Evolutionary conservation across 139 green algal genomes (phyloP), one percentile per base, ranked within the genome.

Genomic region (Edaphochlamys debaryana): DNA sequence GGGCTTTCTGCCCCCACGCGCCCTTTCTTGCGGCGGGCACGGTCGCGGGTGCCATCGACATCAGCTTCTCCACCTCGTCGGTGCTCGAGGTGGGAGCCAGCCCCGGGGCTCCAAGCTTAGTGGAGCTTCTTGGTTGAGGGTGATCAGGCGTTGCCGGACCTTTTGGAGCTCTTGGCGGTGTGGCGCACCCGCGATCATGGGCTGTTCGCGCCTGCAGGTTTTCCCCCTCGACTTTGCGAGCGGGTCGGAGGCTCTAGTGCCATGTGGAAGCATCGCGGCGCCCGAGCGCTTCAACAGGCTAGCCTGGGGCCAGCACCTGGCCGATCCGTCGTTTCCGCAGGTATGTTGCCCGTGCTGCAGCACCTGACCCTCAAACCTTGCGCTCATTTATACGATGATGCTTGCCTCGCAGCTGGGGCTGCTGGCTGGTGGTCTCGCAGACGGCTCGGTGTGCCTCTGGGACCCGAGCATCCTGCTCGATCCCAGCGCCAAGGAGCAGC

Each of bases 391-490:
- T n/a, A n/a, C n/a, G n/a, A n/a, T n/a, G n/a, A n/a, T n/a, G n/a
- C n/a, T n/a, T n/a, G n/a, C n/a, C n/a, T n/a, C 45, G 45, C 92
- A 98, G 95, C 84, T 94, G 50, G 96, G 98, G 11, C 82, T 99
- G 27, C 86, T 99, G 71, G 98, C 96, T 27, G 98, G 97, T 34
- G 97, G 96, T 22, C 91, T 99, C 27, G 89, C 93, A 6, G 96
- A 99, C 75, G 98, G 98, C 52, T 93, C 88, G 3, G 92, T 99
- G 17, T 93, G 87, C 48, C 77, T 99, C 41, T 99, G 96, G 95
- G 94, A 99, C 85, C 95, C 97, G 8, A 87, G 91, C 5, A 84
- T 83, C 27, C 92, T 99, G 41, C 62, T 98, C 22, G 87, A 90
- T 41, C 81, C 80, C 54, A 13, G 40, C 22, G 75, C 85, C 30